These are phyloP conservation scores for Hibiscus mutabilis DNA, from an alignment of 345 rosid genomes.

Conservation along the genomic window DNA sequence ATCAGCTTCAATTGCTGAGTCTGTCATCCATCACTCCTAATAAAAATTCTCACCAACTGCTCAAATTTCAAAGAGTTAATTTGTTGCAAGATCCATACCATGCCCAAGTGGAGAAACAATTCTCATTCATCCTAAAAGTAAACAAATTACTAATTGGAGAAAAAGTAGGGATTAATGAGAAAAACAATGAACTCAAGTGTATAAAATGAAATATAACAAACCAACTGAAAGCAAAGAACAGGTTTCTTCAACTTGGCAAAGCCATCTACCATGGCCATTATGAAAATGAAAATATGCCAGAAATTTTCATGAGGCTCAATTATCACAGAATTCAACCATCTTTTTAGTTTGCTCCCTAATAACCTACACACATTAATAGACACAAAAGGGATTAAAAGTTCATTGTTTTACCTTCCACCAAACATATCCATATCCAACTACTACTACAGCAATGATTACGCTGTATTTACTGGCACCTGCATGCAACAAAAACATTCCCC, in stretches of 20 bases:
- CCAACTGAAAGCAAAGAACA: background rate
- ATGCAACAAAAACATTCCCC: slow-evolving; percentile 11
- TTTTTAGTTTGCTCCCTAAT: background rate
- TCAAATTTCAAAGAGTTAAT: background rate
- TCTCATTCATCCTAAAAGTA: background rate
- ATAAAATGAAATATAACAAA: background rate
- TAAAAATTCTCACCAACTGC: background rate
- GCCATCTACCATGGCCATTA: background rate
- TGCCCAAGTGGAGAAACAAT: background rate
- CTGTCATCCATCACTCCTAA: background rate
- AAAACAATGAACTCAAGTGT: background rate
- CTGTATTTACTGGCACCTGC: slow-evolving; percentile 55
- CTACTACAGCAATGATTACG: slow-evolving; percentile 40
- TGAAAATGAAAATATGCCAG: background rate
- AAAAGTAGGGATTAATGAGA: background rate
- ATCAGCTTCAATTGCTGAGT: background rate
- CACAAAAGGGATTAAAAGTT: background rate
- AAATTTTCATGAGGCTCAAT: background rate
- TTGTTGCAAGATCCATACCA: background rate
- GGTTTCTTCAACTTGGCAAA: background rate
- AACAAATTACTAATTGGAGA: no score
- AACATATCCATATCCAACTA: slow-evolving; percentile 62
- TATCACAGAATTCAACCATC: background rate
- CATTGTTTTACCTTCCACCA: slow-evolving; percentile 68
- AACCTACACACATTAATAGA: background rate